A percentile compares a stretch with the other conserved stretches of the same genome.
These are phyloP conservation scores for Paramyrothecium sp. DNA, from an alignment of 2,329 filamentous ascomycete genomes.

Conservation along the genomic window DNA sequence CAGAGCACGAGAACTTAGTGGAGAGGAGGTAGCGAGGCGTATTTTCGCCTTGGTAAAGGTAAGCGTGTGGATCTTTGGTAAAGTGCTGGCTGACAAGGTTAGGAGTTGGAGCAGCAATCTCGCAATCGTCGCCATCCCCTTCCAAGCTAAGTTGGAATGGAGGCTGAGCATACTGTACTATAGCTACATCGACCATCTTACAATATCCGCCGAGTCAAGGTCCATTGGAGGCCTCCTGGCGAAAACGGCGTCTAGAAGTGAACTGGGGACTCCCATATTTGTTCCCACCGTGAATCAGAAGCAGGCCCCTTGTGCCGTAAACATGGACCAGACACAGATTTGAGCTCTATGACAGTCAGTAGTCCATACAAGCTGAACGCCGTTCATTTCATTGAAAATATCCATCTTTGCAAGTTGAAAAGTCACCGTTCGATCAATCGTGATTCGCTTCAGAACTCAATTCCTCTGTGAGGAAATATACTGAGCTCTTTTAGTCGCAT, in stretches of 20 bases:
- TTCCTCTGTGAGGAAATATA: too few relatives aligned
- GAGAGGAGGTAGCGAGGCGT: neutral
- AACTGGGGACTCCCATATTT: neutral
- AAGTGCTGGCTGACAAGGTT: neutral
- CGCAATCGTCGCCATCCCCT: neutral
- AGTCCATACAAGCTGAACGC: neutral
- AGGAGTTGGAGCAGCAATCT: neutral
- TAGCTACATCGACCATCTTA: too few relatives aligned
- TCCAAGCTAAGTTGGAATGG: neutral
- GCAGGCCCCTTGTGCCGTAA: neutral
- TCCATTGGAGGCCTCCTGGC: neutral
- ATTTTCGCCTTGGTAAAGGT: neutral
- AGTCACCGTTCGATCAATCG: too few relatives aligned
- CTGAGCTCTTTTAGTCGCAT: too few relatives aligned
- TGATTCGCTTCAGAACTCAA: too few relatives aligned
- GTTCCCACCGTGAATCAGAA: neutral
- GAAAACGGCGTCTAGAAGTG: neutral
- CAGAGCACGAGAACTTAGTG: neutral
- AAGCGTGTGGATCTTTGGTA: neutral
- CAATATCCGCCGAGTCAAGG: too few relatives aligned
- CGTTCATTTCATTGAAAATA: too few relatives aligned
- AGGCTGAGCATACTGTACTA: neutral
- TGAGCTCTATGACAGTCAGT: too few relatives aligned
- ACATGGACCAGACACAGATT: neutral
- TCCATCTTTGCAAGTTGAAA: too few relatives aligned